Evolutionary conservation across 495 filamentous ascomycete species (phyloP), one percentile per base, ranked within the genome.

Genomic region (Penicillium daleae): DNA sequence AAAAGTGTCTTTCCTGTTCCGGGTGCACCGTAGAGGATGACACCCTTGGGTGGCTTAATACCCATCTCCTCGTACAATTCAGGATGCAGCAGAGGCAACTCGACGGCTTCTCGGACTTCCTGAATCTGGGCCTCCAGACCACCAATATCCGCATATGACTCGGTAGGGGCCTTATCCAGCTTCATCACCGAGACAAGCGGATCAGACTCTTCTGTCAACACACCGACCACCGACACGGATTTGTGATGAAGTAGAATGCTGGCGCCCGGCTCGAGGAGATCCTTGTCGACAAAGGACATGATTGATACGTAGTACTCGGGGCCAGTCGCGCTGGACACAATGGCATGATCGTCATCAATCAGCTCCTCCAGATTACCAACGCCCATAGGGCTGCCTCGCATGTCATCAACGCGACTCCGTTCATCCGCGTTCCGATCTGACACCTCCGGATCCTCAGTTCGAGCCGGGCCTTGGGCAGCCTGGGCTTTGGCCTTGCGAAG

Each of bases 1-100:
- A 99, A 85, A 8, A 99, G 82, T 3, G 95, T 99, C 81, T 99
- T 99, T 72, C 95, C 95, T 19, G 95, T 99, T 76, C 95, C 95
- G 0, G 95, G 95, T 5, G 91, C 92, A 78, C 95, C 95, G 78
- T 99, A 99, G 35, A 99, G 90, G 70, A 99, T 99, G 61, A 99
- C 95, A 83, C 95, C 95, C 84, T 99, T 99, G 35, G 95, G 95
- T 27, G 95, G 94, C 77, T 98, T 99, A 84, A 99, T 98, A 72
- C 95, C 95, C 95, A 99, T 99, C 80, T 99, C 95, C 77, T 99
- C 95, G 76, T 99, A 99, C 15, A 99, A 82, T 78, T 99, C 95
- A 0, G 95, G 95, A 72, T 99, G 95, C 62, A 99, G 86, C 53
- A 99, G 83, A 9, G 95, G 95, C 59, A 99, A 80, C 78, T 99